These are phyloP conservation scores for Tilletia horrida DNA, from an alignment of 1,284 basidiomycete genomes.

Conservation along the genomic window DNA sequence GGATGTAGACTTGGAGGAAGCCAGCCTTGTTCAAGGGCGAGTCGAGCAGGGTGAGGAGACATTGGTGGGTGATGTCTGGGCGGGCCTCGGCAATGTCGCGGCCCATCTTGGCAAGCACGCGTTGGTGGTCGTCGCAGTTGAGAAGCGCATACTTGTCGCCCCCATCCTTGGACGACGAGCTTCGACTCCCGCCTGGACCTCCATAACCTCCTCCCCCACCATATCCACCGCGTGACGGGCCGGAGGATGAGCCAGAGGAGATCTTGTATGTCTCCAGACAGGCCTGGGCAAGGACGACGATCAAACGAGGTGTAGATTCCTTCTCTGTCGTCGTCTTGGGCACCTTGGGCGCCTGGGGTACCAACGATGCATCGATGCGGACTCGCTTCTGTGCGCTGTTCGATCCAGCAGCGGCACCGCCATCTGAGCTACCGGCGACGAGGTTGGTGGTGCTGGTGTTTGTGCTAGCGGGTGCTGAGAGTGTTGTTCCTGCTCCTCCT, in stretches of 20 bases:
- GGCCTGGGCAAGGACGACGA: conserved; percentile 86
- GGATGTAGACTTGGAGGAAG: conserved; percentile 93
- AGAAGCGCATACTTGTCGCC: conserved; percentile 87
- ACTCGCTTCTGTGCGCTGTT: conserved; percentile 34
- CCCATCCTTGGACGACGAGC: conserved; percentile 37
- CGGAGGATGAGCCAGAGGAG: conserved; percentile 59
- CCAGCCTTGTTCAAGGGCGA: conserved; percentile 98
- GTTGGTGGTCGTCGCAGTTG: conserved; percentile 99
- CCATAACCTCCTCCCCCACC: conserved; percentile 28
- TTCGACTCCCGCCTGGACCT: conserved; percentile 56
- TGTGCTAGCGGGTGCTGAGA: background rate
- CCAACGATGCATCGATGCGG: conserved; percentile 45
- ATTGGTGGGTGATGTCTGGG: conserved; percentile 97
- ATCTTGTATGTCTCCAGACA: conserved; percentile 94
- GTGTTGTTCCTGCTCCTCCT: background rate
- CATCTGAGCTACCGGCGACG: background rate
- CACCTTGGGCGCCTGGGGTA: conserved; percentile 50
- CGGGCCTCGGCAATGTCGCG: conserved; percentile 96
- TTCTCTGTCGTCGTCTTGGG: conserved; percentile 49
- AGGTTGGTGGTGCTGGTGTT: background rate
- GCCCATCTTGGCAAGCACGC: conserved; percentile 94
- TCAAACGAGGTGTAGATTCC: conserved; percentile 59
- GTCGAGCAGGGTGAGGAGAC: conserved; percentile 90
- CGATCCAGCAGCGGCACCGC: background rate
- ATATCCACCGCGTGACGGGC: background rate